phyloP scores from a whole-genome alignment of 257 asterid species.

The Solanum pennellii region DNA sequence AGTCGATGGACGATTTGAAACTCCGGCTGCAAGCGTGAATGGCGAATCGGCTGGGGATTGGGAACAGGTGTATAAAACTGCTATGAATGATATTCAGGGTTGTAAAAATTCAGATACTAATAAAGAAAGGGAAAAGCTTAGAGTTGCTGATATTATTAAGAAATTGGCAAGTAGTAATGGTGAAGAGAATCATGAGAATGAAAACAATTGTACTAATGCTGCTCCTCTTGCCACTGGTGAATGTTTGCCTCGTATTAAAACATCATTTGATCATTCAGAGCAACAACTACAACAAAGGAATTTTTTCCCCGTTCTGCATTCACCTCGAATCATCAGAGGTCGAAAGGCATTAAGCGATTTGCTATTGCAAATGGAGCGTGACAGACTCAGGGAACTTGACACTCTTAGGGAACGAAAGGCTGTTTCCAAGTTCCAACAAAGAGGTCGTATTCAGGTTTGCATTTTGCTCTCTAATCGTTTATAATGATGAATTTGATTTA shows the following conservation, averaged over 20 bases:
- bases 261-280: background rate
- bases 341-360: slow-evolving; percentile 2
- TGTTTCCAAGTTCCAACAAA: slow-evolving; percentile 5
- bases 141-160: slow-evolving; percentile 6
- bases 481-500: background rate
- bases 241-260: background rate
- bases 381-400: slow-evolving; percentile 2
- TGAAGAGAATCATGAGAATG: background rate
- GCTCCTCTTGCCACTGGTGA: background rate
- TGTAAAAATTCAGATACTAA: background rate
- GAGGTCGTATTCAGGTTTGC: slow-evolving; percentile 9
- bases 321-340: slow-evolving; percentile 3
- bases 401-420: background rate
- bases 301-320: background rate
- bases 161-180: background rate
- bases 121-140: background rate
- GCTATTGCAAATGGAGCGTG: slow-evolving; percentile 9
- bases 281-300: background rate
- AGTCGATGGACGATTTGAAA: background rate
- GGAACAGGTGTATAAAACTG: background rate
- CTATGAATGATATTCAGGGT: background rate
- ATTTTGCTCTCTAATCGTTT: background rate
- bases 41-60: background rate
- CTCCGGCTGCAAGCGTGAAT: background rate
- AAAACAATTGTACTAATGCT: background rate